Evolutionary conservation across 352 stramenopile species (phyloP), one percentile per base, ranked within the genome.

Genomic region (Phytophthora nicotianae): DNA sequence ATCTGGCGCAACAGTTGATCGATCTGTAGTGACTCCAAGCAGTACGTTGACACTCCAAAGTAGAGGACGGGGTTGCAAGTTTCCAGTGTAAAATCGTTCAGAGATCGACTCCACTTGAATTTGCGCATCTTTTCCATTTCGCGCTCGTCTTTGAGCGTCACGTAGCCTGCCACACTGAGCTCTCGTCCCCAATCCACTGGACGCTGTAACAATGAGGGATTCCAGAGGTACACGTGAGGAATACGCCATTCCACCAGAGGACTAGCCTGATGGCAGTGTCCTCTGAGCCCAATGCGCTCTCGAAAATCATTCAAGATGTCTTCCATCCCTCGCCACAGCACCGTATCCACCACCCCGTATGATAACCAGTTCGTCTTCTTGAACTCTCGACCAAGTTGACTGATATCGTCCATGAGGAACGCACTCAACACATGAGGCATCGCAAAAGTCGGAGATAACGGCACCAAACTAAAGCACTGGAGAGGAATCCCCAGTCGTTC

Each of bases 201-300:
- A 24, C 70, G 74, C 13, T 57, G 42, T 29, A 86, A 42, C 3
- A 86, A 21, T 1, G 43, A 24, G 1, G 71, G 61, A 26, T 79
- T 82, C 74, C 74, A 83, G 8, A 80, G 43, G 26, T 86, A 86
- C 17, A 72, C 69, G 49, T 81, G 67, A 0, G 76, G 76, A 20
- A 81, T 78, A 9, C 54, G 47, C 76, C 76, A 86, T 17, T 79
- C 70, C 7, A 67, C 61, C 11, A 80, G 37, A n/a, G 65, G 72
- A 42, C 62, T 79, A 3, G 62, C 21, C 26, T 72, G 58, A 4
- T 75, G 74, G 9, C 47, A 70, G 23, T 51, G 64, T 0, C 70
- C 65, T n/a, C 48, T 47, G 0, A 83, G 50, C 5, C 74, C 74
- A 47, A 86, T 67, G 42, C 62, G 53, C 27, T 68, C 35, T 50